Conservation (phyloP, 108 stramenopile genomes). For the Mayamaea pseudoterrestris region DNA sequence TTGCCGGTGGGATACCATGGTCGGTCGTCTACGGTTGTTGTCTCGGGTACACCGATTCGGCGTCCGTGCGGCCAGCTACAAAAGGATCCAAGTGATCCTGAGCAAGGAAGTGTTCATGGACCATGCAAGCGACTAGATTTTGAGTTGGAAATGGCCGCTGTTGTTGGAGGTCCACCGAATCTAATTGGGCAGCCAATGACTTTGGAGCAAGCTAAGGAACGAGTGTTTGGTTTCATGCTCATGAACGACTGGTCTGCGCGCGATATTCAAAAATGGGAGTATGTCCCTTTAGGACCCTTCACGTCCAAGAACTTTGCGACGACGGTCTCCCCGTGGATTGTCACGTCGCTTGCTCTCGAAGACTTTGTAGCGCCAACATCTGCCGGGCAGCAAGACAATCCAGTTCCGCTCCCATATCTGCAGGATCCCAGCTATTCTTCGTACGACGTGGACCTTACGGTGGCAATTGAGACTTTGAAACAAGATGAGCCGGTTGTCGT, state of each 20-base stretch:
- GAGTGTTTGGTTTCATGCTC: slow-evolving; percentile 86
- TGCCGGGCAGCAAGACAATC: slow-evolving; percentile 41
- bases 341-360: slow-evolving; percentile 73
- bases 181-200: slow-evolving; percentile 18
- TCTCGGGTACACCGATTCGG: slow-evolving; percentile 28
- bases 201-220: slow-evolving; percentile 61
- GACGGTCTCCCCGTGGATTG: slow-evolving; percentile 84
- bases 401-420: slow-evolving; percentile 65
- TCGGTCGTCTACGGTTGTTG: slow-evolving; percentile 55
- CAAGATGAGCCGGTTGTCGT: slow-evolving; percentile 27
- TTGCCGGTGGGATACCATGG: slow-evolving; percentile 92
- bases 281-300: slow-evolving; percentile 92
- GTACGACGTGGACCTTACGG: slow-evolving; percentile 67
- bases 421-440: slow-evolving; percentile 54
- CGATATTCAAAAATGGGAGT: slow-evolving; percentile 85
- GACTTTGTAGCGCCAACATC: slow-evolving; percentile 43
- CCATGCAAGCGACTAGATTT: slow-evolving; percentile 78
- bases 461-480: slow-evolving; percentile 35
- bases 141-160: slow-evolving; percentile 85
- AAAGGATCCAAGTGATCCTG: slow-evolving; percentile 51
- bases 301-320: slow-evolving; percentile 89
- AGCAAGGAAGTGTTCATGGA: slow-evolving; percentile 57
- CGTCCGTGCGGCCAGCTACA: slow-evolving; percentile 86
- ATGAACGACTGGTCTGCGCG: slow-evolving; percentile 93
- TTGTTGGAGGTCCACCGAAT: slow-evolving; percentile 68